phyloP scores from a whole-genome alignment of 2,329 filamentous ascomycete genomes.

The Ophiocordyceps polyrhachis-furcata region DNA sequence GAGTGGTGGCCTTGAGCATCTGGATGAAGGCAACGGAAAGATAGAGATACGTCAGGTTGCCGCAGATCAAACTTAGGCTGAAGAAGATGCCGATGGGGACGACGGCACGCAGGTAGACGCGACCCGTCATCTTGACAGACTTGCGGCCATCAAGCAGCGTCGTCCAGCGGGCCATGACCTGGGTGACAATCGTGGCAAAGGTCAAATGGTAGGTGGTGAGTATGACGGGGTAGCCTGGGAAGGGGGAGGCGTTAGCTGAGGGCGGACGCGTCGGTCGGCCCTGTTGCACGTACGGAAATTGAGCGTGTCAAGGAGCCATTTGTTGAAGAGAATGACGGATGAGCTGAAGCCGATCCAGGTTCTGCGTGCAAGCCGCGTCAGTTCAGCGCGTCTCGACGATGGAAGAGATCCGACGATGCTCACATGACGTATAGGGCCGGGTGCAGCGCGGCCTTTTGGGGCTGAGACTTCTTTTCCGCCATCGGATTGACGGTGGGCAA shows the following conservation, averaged over 20 bases:
- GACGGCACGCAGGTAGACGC: slow-evolving; percentile 42
- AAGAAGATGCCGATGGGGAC: slow-evolving; percentile 49
- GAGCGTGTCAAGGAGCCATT: slow-evolving; percentile 62
- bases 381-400: too few relatives aligned
- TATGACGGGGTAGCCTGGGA: slow-evolving; percentile 22
- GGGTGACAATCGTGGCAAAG: slow-evolving; percentile 47
- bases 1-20: slow-evolving; percentile 52
- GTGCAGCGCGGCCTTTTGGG: slow-evolving; percentile 16
- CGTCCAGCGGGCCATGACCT: slow-evolving; percentile 45
- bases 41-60: slow-evolving; percentile 49
- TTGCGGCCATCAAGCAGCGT: slow-evolving; percentile 43
- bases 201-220: slow-evolving; percentile 50
- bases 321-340: slow-evolving; percentile 79
- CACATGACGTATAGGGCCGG: slow-evolving; percentile 16
- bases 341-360: slow-evolving; percentile 77
- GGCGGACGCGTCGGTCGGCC: too few relatives aligned
- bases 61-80: slow-evolving; percentile 45
- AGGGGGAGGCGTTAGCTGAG: slow-evolving; percentile 17
- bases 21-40: slow-evolving; percentile 51
- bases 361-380: slow-evolving; percentile 11
- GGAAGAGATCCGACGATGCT: background rate
- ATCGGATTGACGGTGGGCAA: background rate
- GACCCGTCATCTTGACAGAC: slow-evolving; percentile 39
- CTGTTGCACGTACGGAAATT: slow-evolving; percentile 47
- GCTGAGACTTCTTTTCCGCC: background rate